Percentiles rank a stretch among this genome's conserved stretches.
These are phyloP conservation scores for Lentinula edodes DNA, from an alignment of 768 basidiomycete genomes.

Conservation along the genomic window DNA sequence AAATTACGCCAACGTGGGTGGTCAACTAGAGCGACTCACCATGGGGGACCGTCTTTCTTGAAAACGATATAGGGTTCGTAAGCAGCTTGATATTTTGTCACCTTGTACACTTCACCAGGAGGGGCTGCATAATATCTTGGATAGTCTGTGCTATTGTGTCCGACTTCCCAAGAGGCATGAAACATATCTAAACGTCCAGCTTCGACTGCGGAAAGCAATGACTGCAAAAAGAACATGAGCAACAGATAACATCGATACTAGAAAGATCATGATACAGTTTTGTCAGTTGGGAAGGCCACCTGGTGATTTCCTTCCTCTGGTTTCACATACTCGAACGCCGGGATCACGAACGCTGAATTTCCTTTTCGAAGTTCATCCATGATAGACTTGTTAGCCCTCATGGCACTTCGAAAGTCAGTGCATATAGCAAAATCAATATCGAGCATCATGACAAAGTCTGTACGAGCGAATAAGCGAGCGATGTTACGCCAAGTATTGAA, in stretches of 20 bases:
- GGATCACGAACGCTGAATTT: conserved; percentile 68
- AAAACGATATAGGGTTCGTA: conserved; percentile 90
- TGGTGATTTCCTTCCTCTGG: conserved; percentile 60
- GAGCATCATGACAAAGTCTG: conserved; percentile 84
- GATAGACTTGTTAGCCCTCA: conserved; percentile 38
- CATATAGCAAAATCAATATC: conserved; percentile 87
- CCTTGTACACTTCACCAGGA: conserved; percentile 68
- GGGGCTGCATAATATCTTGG: conserved; percentile 53
- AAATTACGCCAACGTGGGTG: neutral
- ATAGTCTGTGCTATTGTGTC: conserved; percentile 82
- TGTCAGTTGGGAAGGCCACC: conserved; percentile 58
- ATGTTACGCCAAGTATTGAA: conserved; percentile 90
- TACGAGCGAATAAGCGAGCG: conserved; percentile 78
- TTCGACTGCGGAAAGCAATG: conserved; percentile 54
- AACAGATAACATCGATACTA: neutral
- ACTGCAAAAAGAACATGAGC: conserved; percentile 22
- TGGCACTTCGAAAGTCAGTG: conserved; percentile 66
- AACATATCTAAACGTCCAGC: conserved; percentile 64
- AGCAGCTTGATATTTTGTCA: conserved; percentile 70
- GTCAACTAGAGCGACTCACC: conserved; percentile 32
- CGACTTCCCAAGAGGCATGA: conserved; percentile 70
- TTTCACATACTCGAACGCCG: conserved; percentile 77
- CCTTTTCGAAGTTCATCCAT: conserved; percentile 52
- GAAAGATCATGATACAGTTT: conserved; percentile 40
- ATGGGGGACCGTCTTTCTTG: conserved; percentile 69